Evolutionary conservation across 108 stramenopile genomes (phyloP).

Genomic region (Phaeodactylum tricornutum): DNA sequence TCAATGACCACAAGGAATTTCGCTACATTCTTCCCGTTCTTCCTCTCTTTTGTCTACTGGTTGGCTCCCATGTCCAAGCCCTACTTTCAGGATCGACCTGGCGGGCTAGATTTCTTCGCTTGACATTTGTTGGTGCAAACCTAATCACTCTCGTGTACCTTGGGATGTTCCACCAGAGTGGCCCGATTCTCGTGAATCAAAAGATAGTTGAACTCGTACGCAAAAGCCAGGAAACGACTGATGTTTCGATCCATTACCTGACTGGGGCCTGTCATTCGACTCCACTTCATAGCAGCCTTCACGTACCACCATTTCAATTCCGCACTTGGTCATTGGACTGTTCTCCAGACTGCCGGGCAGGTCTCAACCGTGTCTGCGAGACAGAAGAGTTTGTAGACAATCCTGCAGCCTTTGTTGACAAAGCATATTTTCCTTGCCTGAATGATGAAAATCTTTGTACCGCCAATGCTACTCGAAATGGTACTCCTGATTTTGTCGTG

Average conservation of each 20-base stretch:
- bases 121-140: slow-evolving; percentile 10
- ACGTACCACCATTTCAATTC: slow-evolving; percentile 27
- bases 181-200: slow-evolving; percentile 51
- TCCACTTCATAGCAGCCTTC: slow-evolving; percentile 73
- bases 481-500: slow-evolving; percentile 8
- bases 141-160: slow-evolving; percentile 45
- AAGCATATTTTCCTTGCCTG: slow-evolving; percentile 11
- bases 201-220: slow-evolving; percentile 26
- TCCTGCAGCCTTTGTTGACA: slow-evolving; percentile 43
- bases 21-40: slow-evolving; percentile 88
- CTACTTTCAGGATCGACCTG: not conserved
- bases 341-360: slow-evolving; percentile 55
- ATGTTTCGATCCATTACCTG: slow-evolving; percentile 48
- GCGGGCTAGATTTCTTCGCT: not conserved
- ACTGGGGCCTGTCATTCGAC: slow-evolving; percentile 76
- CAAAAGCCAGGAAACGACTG: slow-evolving; percentile 3
- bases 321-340: slow-evolving; percentile 66
- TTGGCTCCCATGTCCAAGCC: slow-evolving; percentile 28
- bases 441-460: not conserved
- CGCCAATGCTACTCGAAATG: not conserved
- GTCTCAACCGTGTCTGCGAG: slow-evolving; percentile 43
- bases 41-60: slow-evolving; percentile 68
- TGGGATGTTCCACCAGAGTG: slow-evolving; percentile 61
- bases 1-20: slow-evolving; percentile 91
- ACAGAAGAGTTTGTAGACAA: slow-evolving; percentile 56